Conservation (phyloP, 768 basidiomycete genomes). For the Boletus rubroflammeus region DNA sequence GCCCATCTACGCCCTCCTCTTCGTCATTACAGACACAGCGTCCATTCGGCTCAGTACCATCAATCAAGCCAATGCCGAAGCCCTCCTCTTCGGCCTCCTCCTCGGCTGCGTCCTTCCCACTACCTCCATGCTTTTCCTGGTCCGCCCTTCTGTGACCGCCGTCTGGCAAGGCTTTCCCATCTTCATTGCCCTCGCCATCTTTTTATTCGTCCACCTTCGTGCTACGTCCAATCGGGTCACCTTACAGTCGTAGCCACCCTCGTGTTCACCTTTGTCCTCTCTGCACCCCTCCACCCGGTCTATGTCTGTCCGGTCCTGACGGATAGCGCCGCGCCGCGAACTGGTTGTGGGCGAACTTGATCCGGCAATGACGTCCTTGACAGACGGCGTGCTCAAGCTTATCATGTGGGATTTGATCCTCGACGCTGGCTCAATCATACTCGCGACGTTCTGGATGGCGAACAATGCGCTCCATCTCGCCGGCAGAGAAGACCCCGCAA, state of each 20-base stretch:
- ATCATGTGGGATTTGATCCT: constrained; percentile 52
- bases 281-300: constrained; percentile 27
- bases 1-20: constrained; percentile 47
- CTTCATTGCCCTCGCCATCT: constrained; percentile 40
- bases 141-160: constrained; percentile 44
- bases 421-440: constrained; percentile 36
- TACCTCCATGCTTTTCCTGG: constrained; percentile 40
- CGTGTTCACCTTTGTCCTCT: constrained; percentile 13
- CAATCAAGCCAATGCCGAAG: constrained; percentile 48
- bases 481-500: not conserved
- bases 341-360: not conserved
- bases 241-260: constrained; percentile 19
- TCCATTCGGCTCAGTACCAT: constrained; percentile 13
- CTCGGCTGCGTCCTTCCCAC: constrained; percentile 46
- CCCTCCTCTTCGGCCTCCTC: constrained; percentile 46
- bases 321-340: not conserved
- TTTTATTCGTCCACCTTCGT: constrained; percentile 31
- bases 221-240: constrained; percentile 17
- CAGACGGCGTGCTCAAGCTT: constrained; percentile 33
- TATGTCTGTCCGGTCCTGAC: constrained; percentile 13
- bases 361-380: not conserved
- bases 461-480: constrained; percentile 30
- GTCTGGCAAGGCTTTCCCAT: constrained; percentile 55
- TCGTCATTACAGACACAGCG: constrained; percentile 39
- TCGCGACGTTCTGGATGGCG: constrained; percentile 51